These are phyloP conservation scores for Brassica balearica DNA, from an alignment of 441 rosid genomes.

Conservation along the genomic window DNA sequence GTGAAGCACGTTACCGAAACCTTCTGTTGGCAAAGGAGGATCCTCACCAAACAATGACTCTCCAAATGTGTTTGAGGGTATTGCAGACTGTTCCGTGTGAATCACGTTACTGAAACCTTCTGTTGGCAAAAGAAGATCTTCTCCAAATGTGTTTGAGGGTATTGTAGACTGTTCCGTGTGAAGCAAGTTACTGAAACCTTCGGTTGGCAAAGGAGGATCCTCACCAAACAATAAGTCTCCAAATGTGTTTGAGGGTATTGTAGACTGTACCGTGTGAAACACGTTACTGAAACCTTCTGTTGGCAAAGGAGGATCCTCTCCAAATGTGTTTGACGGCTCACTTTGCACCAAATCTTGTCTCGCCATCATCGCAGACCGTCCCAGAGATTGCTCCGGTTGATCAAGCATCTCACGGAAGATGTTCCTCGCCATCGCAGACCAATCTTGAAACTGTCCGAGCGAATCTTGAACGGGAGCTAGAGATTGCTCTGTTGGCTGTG, in stretches of 20 bases:
- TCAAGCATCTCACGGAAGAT: background rate
- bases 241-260: background rate
- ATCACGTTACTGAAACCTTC: background rate
- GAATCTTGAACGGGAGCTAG: background rate
- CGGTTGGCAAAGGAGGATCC: background rate
- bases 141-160: background rate
- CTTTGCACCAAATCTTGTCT: background rate
- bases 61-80: background rate
- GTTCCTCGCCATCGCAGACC: background rate
- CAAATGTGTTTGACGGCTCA: background rate
- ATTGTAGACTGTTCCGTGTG: background rate
- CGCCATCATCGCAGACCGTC: background rate
- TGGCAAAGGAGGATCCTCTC: background rate
- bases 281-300: background rate
- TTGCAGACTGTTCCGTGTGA: background rate
- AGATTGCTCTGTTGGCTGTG: background rate
- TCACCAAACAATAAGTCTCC: background rate
- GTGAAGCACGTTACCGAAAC: background rate
- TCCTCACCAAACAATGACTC: background rate
- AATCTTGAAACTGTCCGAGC: background rate
- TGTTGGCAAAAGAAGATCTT: background rate
- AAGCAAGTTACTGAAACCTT: background rate
- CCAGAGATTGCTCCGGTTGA: slow-evolving; percentile 42
- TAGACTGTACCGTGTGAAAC: background rate
- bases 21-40: background rate